Conservation (phyloP, 495 filamentous ascomycete genomes). For the Entonaema liquescens region DNA sequence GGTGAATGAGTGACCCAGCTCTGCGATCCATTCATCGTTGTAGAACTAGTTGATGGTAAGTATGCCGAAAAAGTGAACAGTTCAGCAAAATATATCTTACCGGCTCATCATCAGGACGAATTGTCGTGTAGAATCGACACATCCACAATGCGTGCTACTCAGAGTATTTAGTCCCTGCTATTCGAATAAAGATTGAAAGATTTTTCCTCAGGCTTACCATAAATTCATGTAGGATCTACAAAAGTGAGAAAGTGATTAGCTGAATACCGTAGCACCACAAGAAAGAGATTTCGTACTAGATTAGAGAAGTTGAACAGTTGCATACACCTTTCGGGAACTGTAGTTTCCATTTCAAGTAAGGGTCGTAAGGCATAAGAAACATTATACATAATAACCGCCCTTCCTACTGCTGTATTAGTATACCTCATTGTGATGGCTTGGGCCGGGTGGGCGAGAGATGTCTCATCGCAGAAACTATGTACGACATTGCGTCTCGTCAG, state of each 20-base stretch:
- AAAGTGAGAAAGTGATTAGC: neutral
- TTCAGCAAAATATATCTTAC: constrained; percentile 9
- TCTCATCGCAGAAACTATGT: neutral
- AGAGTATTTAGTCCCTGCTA: neutral
- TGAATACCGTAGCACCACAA: neutral
- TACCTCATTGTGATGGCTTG: neutral
- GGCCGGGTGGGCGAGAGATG: neutral
- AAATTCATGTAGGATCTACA: constrained; percentile 12
- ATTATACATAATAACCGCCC: neutral
- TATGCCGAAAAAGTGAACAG: neutral
- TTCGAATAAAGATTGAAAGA: neutral
- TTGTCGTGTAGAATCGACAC: neutral
- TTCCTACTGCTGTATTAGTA: neutral
- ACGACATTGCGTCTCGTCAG: neutral
- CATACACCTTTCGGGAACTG: constrained; percentile 4
- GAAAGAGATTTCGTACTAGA: neutral
- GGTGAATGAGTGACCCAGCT: neutral
- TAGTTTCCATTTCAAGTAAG: neutral
- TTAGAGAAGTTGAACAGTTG: neutral
- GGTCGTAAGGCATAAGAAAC: neutral
- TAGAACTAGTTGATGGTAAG: constrained; percentile 8
- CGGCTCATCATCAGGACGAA: neutral
- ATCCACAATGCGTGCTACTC: constrained; percentile 5
- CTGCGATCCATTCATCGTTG: constrained; percentile 1
- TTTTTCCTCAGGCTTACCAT: neutral